These are phyloP conservation scores for Pseudognaphalium luteoalbum DNA, from an alignment of 129 eudicot genomes.

Conservation along the genomic window DNA sequence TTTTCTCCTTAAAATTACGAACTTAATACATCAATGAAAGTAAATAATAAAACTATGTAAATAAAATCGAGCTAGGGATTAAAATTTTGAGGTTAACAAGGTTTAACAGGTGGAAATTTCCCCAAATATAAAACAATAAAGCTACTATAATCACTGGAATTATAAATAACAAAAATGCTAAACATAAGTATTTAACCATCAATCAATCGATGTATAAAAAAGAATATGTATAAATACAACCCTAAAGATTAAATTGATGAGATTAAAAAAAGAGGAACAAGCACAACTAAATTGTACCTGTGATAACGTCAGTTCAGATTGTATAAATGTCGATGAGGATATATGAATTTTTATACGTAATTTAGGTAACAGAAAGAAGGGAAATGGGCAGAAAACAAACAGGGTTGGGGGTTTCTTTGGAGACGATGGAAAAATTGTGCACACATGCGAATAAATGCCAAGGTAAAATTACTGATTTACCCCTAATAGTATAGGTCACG, in stretches of 20 bases:
- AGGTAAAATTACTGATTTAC: background rate
- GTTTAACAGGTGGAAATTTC: background rate
- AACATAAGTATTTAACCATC: background rate
- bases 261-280: background rate
- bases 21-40: slow-evolving; percentile 7
- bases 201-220: background rate
- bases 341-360: background rate
- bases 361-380: background rate
- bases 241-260: slow-evolving; percentile 8
- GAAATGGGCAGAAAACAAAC: slow-evolving; percentile 17
- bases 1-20: background rate
- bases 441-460: slow-evolving; percentile 10
- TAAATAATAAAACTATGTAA: background rate
- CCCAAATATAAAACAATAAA: too few relatives aligned
- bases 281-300: slow-evolving; percentile 19
- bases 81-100: background rate
- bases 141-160: too few relatives aligned
- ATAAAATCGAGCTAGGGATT: slow-evolving; percentile 3
- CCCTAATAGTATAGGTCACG: slow-evolving; percentile 11
- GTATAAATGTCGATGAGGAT: background rate
- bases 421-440: slow-evolving; percentile 29
- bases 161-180: background rate
- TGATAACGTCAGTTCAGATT: slow-evolving; percentile 23
- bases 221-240: background rate
- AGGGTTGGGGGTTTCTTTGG: slow-evolving; percentile 25